Evolutionary conservation across 306 rosid genomes (phyloP).

Genomic region (Luffa acutangula): DNA sequence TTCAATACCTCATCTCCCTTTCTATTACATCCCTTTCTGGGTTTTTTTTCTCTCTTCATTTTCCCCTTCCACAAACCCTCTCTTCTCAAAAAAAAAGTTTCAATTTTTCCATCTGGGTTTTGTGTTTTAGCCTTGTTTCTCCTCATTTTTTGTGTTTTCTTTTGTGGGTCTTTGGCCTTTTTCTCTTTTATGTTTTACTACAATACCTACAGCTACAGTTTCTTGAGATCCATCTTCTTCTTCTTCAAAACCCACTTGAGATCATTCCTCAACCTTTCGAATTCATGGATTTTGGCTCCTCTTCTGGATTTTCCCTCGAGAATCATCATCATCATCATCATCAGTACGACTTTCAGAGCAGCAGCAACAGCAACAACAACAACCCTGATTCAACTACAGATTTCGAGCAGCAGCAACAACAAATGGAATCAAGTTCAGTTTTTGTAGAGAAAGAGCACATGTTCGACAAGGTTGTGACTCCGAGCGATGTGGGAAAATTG

Average conservation of each 20-base stretch:
- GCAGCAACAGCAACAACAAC: not conserved
- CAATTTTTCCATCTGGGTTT: slow-evolving; percentile 5
- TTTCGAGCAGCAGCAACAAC: not conserved
- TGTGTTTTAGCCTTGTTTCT: not conserved
- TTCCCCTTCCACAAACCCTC: not conserved
- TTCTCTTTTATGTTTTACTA: not conserved
- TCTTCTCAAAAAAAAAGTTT: not conserved
- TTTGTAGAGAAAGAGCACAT: slow-evolving; percentile 26
- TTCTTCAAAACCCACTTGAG: not conserved
- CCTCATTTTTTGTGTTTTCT: not conserved
- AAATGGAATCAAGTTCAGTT: not conserved
- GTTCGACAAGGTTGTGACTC: slow-evolving; percentile 41
- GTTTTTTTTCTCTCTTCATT: not conserved
- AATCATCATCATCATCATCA: not conserved
- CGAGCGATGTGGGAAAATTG: slow-evolving; percentile 42
- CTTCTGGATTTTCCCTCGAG: not conserved
- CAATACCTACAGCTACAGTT: not conserved
- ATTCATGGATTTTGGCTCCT: slow-evolving; percentile 3
- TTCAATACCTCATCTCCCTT: not conserved
- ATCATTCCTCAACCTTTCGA: not conserved
- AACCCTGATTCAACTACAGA: not conserved
- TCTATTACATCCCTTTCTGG: not conserved
- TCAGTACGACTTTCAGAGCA: not conserved
- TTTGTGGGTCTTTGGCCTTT: not conserved
- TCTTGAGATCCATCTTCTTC: not conserved